These are phyloP conservation scores for Bullera alba DNA, from an alignment of 768 basidiomycete genomes.

Conservation along the genomic window DNA sequence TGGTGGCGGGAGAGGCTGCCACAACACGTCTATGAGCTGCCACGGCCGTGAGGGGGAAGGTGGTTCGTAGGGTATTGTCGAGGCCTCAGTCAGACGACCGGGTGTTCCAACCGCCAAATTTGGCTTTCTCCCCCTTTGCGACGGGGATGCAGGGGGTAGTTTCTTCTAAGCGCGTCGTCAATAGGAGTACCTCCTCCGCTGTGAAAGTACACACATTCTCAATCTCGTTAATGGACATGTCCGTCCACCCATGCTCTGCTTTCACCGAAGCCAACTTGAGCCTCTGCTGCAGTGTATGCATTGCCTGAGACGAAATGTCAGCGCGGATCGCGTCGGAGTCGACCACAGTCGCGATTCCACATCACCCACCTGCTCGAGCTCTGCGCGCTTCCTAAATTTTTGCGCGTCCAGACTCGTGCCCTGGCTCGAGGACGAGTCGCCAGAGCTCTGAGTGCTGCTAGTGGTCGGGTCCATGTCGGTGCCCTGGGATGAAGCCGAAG, in stretches of 20 bases:
- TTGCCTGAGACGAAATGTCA: constrained; percentile 15
- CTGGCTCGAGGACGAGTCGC: constrained; percentile 2
- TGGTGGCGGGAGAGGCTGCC: constrained; percentile 40
- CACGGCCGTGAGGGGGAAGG: constrained; percentile 38
- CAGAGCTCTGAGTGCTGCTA: constrained; percentile 4
- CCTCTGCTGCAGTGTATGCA: constrained; percentile 36
- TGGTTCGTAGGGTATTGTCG: constrained; percentile 22
- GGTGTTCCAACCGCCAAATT: constrained; percentile 8
- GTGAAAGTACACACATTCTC: constrained; percentile 20
- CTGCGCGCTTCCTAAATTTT: constrained; percentile 31
- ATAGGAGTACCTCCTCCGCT: not conserved
- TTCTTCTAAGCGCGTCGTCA: too few species aligned
- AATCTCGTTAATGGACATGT: constrained; percentile 36
- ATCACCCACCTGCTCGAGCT: constrained; percentile 43
- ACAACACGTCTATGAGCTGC: constrained; percentile 40
- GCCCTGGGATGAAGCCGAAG: constrained; percentile 5
- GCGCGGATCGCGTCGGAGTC: too few species aligned
- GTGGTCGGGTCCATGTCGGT: not conserved
- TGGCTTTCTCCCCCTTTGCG: constrained; percentile 1
- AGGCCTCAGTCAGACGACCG: not conserved
- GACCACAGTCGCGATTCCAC: not conserved
- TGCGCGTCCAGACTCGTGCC: constrained; percentile 17
- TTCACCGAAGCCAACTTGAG: constrained; percentile 39
- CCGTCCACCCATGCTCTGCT: constrained; percentile 34
- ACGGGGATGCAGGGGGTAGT: constrained; percentile 19